Evolutionary conservation across 768 basidiomycete species (phyloP).

Genomic region (Phaffia australis): DNA sequence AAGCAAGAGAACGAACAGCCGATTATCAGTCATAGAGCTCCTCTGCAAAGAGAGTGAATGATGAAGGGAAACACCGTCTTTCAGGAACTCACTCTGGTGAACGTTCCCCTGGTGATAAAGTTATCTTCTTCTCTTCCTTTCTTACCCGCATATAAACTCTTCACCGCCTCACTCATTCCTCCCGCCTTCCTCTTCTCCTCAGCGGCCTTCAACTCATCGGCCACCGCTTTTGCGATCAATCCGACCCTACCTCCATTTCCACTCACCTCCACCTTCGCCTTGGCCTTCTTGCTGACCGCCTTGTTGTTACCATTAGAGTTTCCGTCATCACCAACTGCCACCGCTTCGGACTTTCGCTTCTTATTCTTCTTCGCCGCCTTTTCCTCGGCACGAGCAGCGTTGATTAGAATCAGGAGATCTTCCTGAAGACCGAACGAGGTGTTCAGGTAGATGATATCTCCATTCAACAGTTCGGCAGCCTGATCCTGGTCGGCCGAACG

Average conservation of each 20-base stretch:
- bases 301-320: conserved; percentile 14
- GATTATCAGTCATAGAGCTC: no score
- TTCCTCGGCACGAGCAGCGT: conserved; percentile 28
- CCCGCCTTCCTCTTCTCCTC: conserved; percentile 68
- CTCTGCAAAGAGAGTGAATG: no score
- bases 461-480: conserved; percentile 6
- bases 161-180: conserved; percentile 74
- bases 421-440: conserved; percentile 12
- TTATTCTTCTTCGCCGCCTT: conserved; percentile 31
- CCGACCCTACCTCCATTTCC: neutral
- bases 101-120: conserved; percentile 85
- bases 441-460: conserved; percentile 19
- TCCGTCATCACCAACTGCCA: conserved; percentile 30
- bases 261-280: conserved; percentile 33
- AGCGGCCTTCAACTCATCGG: conserved; percentile 61
- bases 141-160: conserved; percentile 60
- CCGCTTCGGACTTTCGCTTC: conserved; percentile 30
- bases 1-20: no score
- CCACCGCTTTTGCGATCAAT: conserved; percentile 52
- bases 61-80: no score
- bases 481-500: neutral
- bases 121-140: conserved; percentile 56
- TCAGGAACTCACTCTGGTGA: conserved; percentile 61
- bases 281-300: conserved; percentile 31
- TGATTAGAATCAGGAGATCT: conserved; percentile 50